Conservation (phyloP, 176 grass and related monocot species). For the Rhynchospora breviuscula region DNA sequence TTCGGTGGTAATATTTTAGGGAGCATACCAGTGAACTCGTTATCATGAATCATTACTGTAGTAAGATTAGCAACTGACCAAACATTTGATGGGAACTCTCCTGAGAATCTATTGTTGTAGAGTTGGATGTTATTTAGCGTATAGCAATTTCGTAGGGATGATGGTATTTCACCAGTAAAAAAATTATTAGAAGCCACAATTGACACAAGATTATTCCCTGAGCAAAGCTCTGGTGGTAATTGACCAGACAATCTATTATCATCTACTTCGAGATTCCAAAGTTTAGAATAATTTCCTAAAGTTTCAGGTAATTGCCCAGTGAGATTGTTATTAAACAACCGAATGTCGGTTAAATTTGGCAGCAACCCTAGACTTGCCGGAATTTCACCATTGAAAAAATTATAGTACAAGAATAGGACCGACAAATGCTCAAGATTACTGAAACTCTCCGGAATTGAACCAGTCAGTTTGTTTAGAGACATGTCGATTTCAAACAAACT, state of each 20-base stretch:
- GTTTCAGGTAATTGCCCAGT: constrained; percentile 44
- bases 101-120: constrained; percentile 52
- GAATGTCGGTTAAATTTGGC: constrained; percentile 21
- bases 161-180: constrained; percentile 41
- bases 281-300: constrained; percentile 55
- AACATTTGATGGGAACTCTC: constrained; percentile 40
- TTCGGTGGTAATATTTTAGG: constrained; percentile 28
- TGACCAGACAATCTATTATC: constrained; percentile 46
- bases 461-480: constrained; percentile 45
- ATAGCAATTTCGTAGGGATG: constrained; percentile 25
- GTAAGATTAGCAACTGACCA: constrained; percentile 40
- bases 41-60: constrained; percentile 49
- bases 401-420: constrained; percentile 36
- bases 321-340: constrained; percentile 50
- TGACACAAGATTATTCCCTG: constrained; percentile 23
- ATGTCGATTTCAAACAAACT: constrained; percentile 34
- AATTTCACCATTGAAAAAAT: constrained; percentile 46
- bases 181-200: constrained; percentile 61
- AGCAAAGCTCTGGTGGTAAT: constrained; percentile 43
- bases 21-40: constrained; percentile 45
- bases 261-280: constrained; percentile 44
- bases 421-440: constrained; percentile 36
- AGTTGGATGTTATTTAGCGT: constrained; percentile 39
- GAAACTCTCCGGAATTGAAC: constrained; percentile 38
- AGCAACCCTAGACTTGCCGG: constrained; percentile 49